Base-by-base conservation (phyloP, 1,284 basidiomycete species). In the Polyporus tsugae region DNA sequence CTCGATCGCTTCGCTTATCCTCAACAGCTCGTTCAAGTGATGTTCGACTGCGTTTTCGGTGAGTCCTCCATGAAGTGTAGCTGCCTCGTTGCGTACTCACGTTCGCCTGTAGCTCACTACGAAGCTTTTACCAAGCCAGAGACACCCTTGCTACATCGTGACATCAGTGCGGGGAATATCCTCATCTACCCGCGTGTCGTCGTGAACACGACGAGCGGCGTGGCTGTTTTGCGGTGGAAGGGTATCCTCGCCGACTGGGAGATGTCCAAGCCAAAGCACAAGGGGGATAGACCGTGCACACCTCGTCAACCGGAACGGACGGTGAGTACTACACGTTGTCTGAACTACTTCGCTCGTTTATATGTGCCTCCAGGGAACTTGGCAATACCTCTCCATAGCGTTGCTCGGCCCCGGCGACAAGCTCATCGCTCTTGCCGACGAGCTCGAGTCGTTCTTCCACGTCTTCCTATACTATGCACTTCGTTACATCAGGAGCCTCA, bases 221-320 rank as follows among this genome's bases (percentile, higher is more conserved):
- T 36, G 13, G 29, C 19, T 10, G 19, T 10, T 1, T n/a, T 68
- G 10, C 22, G 39, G n/a, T 69, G 71, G 68, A 62, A 19, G 15
- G 71, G 69, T 10, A 39, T 70, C 10, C 69, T 72, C 15, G 39
- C 49, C 0, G 71, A 70, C 33, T 72, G 71, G 71, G 71, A 72
- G 38, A 44, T 72, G 22, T 60, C 68, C 15, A 70, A 69, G 49
- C 49, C 53, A 0, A 25, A 63, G 9, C 46, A 38, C 7, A 62
- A 60, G 15, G 25, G 46, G 6, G 61, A 22, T 17, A 10, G 39
- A 11, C 19, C 9, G 1, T 22, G 52, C 15, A 35, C 10, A 19
- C 57, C 52, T 15, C 49, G 57, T 9, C 70, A 72, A 49, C 63
- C 65, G 11, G 61, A 60, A 10, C 62, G 65, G 3, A 64, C 67